These are phyloP conservation scores for Elsinoe batatas DNA, from an alignment of 2,329 filamentous ascomycete genomes.

Conservation along the genomic window DNA sequence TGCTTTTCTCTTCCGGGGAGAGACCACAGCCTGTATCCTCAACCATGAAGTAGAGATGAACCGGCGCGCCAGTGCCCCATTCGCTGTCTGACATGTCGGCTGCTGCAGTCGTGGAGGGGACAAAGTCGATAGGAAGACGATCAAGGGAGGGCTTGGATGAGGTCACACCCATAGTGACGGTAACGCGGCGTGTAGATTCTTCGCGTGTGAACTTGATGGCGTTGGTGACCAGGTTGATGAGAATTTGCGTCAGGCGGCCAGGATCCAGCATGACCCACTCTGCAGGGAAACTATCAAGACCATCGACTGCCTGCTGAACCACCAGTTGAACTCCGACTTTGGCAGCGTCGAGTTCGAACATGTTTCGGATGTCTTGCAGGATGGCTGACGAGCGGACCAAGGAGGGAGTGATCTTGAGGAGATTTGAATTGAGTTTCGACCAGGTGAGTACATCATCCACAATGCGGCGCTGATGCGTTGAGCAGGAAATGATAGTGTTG, in stretches of 20 bases:
- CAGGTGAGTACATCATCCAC: conserved; percentile 40
- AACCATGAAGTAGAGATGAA: conserved; percentile 32
- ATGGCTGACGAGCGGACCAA: conserved; percentile 17
- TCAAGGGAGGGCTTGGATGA: conserved; percentile 18
- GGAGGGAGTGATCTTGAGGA: conserved; percentile 26
- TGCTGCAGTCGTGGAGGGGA: conserved; percentile 16
- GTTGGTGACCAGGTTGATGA: conserved; percentile 25
- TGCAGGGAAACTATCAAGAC: conserved; percentile 10
- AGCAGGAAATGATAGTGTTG: conserved; percentile 37
- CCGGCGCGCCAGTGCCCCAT: conserved; percentile 21
- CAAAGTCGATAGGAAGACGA: conserved; percentile 18
- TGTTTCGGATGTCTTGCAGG: conserved; percentile 23
- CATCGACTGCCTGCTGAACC: conserved; percentile 6
- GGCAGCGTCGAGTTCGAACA: conserved; percentile 26
- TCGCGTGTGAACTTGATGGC: conserved; percentile 21
- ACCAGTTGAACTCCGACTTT: conserved; percentile 22
- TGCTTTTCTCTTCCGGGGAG: conserved; percentile 26
- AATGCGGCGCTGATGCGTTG: conserved; percentile 37
- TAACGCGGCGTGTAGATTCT: conserved; percentile 11
- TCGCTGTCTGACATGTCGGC: conserved; percentile 12
- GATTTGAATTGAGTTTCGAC: conserved; percentile 37
- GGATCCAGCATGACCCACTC: conserved; percentile 24
- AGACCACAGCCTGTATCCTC: conserved; percentile 30
- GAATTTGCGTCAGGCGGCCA: conserved; percentile 23
- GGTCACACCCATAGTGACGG: conserved; percentile 8